phyloP scores from a whole-genome alignment of 1,139 yeast genomes.

The Kodamaea derodonti region DNA sequence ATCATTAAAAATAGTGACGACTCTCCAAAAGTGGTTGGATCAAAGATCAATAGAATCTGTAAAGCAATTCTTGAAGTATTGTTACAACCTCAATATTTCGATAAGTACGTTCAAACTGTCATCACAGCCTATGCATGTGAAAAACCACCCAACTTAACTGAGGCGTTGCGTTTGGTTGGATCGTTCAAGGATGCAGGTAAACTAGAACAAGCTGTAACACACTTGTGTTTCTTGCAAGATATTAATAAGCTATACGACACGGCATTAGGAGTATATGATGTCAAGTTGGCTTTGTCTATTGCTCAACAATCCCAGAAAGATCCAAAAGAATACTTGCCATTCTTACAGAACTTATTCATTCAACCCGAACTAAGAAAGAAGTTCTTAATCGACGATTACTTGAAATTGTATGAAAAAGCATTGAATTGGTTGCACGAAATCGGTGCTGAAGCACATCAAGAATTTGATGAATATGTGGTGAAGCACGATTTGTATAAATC shows the following conservation, averaged over 20 bases:
- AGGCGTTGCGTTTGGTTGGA: constrained; percentile 66
- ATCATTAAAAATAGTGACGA: constrained; percentile 32
- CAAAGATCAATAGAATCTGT: constrained; percentile 78
- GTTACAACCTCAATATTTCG: constrained; percentile 47
- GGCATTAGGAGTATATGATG: constrained; percentile 80
- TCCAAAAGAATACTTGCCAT: constrained; percentile 95
- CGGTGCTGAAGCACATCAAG: constrained; percentile 46
- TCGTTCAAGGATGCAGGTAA: constrained; percentile 42
- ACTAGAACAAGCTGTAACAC: constrained; percentile 66
- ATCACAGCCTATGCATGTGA: constrained; percentile 92
- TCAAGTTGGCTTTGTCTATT: constrained; percentile 71
- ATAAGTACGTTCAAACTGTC: constrained; percentile 67
- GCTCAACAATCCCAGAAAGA: constrained; percentile 98
- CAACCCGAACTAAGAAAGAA: constrained; percentile 63
- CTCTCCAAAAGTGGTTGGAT: constrained; percentile 15
- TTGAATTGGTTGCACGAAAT: constrained; percentile 59
- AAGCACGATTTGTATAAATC: constrained; percentile 69
- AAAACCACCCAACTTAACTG: constrained; percentile 77
- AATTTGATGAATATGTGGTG: constrained; percentile 65
- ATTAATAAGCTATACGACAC: constrained; percentile 76
- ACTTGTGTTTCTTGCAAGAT: constrained; percentile 87
- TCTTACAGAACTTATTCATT: constrained; percentile 72
- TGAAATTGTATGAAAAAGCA: constrained; percentile 68
- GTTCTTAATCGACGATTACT: constrained; percentile 76
- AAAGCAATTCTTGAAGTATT: constrained; percentile 61